Percentiles rank a stretch among this genome's conserved stretches.
phyloP scores from a whole-genome alignment of 352 stramenopile species.

The Phytophthora rubi region DNA sequence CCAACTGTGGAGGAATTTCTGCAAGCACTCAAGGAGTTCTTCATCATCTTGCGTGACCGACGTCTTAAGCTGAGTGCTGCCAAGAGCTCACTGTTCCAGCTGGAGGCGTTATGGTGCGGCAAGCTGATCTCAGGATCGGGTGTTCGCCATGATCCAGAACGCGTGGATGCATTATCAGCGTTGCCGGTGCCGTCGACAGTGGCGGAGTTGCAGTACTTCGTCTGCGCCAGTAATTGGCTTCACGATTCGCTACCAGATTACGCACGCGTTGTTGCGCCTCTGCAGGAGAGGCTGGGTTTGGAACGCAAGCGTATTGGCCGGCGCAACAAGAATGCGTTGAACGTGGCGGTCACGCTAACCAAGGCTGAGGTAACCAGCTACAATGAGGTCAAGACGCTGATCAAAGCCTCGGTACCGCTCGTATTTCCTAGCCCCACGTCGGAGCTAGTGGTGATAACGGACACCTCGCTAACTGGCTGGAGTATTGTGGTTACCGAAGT shows the following conservation, averaged over 20 bases:
- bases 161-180: neutral
- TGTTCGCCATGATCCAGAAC: constrained; percentile 16
- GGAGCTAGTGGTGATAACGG: neutral
- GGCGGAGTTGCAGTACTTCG: constrained; percentile 9
- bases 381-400: constrained; percentile 4
- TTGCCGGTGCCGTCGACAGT: constrained; percentile 6
- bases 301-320: neutral
- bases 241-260: constrained; percentile 23
- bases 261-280: constrained; percentile 10
- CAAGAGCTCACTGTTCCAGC: constrained; percentile 23
- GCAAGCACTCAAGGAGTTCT: constrained; percentile 13
- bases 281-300: constrained; percentile 12
- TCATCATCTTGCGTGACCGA: constrained; percentile 1
- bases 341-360: neutral
- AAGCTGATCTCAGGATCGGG: constrained; percentile 12
- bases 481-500: constrained; percentile 6
- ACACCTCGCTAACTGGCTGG: constrained; percentile 2
- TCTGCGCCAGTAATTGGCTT: constrained; percentile 19
- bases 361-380: constrained; percentile 3
- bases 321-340: constrained; percentile 16
- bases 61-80: constrained; percentile 31
- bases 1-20: constrained; percentile 8
- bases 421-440: neutral
- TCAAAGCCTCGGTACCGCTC: neutral
- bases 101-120: constrained; percentile 28